A percentile compares a stretch with the other conserved stretches of the same genome.
phyloP scores from a whole-genome alignment of 305 asterid genomes.

The Plantago coronopus region DNA sequence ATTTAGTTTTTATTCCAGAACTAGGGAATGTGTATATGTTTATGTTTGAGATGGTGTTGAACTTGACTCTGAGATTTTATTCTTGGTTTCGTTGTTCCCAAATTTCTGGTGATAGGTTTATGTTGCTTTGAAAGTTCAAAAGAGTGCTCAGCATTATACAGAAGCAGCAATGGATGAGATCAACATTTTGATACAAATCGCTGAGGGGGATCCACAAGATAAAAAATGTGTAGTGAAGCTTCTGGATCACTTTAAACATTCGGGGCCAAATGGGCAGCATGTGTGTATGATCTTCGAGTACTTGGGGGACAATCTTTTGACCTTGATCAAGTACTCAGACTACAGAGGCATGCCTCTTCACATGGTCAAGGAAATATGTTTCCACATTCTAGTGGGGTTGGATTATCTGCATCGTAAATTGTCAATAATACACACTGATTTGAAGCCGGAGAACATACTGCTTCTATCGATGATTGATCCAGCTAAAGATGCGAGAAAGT shows the following conservation, averaged over 20 bases:
- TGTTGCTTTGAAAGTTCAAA: conserved; percentile 85
- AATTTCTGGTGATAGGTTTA: conserved; percentile 43
- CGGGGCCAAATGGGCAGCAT: conserved; percentile 96
- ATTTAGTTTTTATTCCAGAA: too few relatives aligned
- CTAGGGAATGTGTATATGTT: neutral
- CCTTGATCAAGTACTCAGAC: conserved; percentile 72
- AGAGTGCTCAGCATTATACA: conserved; percentile 86
- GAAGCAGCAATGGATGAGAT: conserved; percentile 97
- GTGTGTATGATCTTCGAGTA: conserved; percentile 92
- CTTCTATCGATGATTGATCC: conserved; percentile 65
- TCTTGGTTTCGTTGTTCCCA: conserved; percentile 5
- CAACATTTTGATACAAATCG: conserved; percentile 70
- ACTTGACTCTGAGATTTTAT: neutral
- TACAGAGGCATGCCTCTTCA: conserved; percentile 66
- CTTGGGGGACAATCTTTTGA: conserved; percentile 83
- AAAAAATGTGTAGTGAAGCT: conserved; percentile 72
- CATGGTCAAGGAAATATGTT: conserved; percentile 73
- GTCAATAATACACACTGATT: conserved; percentile 79
- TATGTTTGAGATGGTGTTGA: conserved; percentile 1
- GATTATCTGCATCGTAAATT: conserved; percentile 76
- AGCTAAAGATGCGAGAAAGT: conserved; percentile 59
- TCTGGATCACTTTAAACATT: conserved; percentile 89
- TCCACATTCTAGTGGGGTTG: conserved; percentile 66
- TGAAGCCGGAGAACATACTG: conserved; percentile 79
- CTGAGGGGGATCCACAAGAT: conserved; percentile 84